Percentiles rank a stretch among this genome's conserved stretches.
Evolutionary conservation across 2,329 filamentous ascomycete species (phyloP).

Genomic region (Apiospora aurea): DNA sequence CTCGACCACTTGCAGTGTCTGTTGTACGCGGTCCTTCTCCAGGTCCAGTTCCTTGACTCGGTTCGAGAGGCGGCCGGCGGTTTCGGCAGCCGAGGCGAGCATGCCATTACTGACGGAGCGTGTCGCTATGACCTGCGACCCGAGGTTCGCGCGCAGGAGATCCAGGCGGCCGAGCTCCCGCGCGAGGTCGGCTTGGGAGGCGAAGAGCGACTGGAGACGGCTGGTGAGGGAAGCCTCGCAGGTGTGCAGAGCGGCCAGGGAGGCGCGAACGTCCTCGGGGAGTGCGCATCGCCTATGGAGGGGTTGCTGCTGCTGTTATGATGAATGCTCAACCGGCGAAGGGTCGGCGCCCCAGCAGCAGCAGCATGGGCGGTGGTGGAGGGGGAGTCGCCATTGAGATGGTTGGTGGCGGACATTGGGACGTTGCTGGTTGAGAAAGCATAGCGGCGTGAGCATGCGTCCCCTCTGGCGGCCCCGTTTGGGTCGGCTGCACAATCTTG

Average conservation of each 20-base stretch:
- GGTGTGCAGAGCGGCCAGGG: constrained; percentile 75
- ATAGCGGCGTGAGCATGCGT: constrained; percentile 38
- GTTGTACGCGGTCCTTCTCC: constrained; percentile 90
- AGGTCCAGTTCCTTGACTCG: constrained; percentile 88
- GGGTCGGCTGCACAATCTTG: constrained; percentile 8
- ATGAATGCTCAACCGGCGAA: constrained; percentile 36
- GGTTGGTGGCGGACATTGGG: constrained; percentile 45
- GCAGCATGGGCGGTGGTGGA: constrained; percentile 28
- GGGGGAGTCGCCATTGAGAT: constrained; percentile 42
- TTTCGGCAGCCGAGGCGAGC: constrained; percentile 85
- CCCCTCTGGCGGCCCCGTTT: constrained; percentile 11
- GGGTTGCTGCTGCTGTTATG: constrained; percentile 30
- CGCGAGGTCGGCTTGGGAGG: constrained; percentile 84
- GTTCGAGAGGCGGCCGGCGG: constrained; percentile 83
- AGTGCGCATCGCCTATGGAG: constrained; percentile 73
- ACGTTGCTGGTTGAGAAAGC: constrained; percentile 39
- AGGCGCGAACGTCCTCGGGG: constrained; percentile 80
- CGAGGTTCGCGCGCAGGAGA: constrained; percentile 85
- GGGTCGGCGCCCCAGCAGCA: constrained; percentile 33
- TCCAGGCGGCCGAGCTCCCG: constrained; percentile 89
- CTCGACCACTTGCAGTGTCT: constrained; percentile 90
- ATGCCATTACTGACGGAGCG: constrained; percentile 88
- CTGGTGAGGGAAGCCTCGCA: constrained; percentile 78
- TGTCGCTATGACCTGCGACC: constrained; percentile 84
- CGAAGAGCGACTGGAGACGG: constrained; percentile 77